Percentiles rank a stretch among this genome's conserved stretches.
phyloP scores from a whole-genome alignment of 768 basidiomycete species.

The Termitomyces eurrhizus region DNA sequence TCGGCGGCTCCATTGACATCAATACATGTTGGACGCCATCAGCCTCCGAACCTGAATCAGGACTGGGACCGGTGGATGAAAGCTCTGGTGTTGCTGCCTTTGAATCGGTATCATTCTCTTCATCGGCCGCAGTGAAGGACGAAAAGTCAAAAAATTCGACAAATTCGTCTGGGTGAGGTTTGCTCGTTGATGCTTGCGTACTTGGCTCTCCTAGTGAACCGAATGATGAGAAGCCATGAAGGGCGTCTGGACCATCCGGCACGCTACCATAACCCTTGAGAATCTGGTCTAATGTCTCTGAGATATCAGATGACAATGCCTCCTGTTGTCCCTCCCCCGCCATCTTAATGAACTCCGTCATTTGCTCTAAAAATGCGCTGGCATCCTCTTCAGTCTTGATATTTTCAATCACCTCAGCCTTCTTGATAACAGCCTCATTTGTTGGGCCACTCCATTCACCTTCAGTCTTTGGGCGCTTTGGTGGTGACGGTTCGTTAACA shows the following conservation, averaged over 20 bases:
- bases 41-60: constrained; percentile 66
- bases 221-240: constrained; percentile 30
- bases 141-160: constrained; percentile 71
- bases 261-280: constrained; percentile 48
- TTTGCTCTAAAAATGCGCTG: constrained; percentile 53
- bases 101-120: constrained; percentile 50
- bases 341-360: constrained; percentile 61
- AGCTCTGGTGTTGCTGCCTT: constrained; percentile 77
- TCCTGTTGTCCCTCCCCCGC: constrained; percentile 43
- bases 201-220: constrained; percentile 29
- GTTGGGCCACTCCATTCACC: constrained; percentile 70
- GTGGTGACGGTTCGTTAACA: constrained; percentile 56
- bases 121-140: constrained; percentile 50
- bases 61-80: constrained; percentile 74
- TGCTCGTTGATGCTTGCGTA: constrained; percentile 21
- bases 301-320: constrained; percentile 43
- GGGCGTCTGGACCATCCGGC: constrained; percentile 37
- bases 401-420: constrained; percentile 37
- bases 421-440: constrained; percentile 45
- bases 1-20: constrained; percentile 39
- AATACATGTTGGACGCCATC: constrained; percentile 45
- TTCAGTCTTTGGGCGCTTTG: constrained; percentile 69
- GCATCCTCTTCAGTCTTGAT: constrained; percentile 71
- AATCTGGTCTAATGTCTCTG: constrained; percentile 59
- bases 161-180: constrained; percentile 41